A percentile compares a stretch with the other conserved stretches of the same genome.
These are phyloP conservation scores for Boletus sp. DNA, from an alignment of 1,284 basidiomycete species.

Conservation along the genomic window DNA sequence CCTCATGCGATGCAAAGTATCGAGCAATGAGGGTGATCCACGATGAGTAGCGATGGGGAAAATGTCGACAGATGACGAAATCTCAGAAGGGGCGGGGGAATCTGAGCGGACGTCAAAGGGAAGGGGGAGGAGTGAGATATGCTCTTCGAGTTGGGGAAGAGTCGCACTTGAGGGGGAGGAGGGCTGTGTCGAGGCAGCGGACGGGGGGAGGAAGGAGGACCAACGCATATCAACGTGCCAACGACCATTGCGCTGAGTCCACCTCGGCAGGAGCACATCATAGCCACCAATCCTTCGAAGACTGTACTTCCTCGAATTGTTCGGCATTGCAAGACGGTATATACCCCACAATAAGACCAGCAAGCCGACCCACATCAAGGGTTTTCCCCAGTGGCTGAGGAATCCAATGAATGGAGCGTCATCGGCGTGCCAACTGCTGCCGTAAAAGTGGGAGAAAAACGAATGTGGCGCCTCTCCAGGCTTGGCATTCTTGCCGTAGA, in stretches of 20 bases:
- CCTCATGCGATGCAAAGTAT: constrained; percentile 54
- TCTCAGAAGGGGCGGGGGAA: constrained; percentile 54
- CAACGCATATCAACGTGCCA: constrained; percentile 71
- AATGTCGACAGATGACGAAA: constrained; percentile 42
- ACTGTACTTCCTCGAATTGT: constrained; percentile 56
- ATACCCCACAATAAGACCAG: constrained; percentile 69
- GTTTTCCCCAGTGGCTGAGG: constrained; percentile 83
- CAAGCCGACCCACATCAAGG: constrained; percentile 79
- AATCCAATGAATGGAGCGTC: constrained; percentile 93
- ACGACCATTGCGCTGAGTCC: constrained; percentile 63
- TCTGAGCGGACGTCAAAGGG: constrained; percentile 57
- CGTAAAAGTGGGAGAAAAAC: constrained; percentile 96
- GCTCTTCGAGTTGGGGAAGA: constrained; percentile 48
- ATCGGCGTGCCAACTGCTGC: constrained; percentile 95
- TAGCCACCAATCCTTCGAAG: constrained; percentile 67
- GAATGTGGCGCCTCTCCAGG: constrained; percentile 82
- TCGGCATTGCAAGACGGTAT: constrained; percentile 57
- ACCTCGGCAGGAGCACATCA: constrained; percentile 71
- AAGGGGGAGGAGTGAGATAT: constrained; percentile 62
- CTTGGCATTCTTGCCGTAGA: constrained; percentile 97
- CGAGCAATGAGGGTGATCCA: constrained; percentile 43
- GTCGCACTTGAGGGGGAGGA: constrained; percentile 47
- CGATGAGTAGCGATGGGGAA: constrained; percentile 38
- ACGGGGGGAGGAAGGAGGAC: constrained; percentile 51
- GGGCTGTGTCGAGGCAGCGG: constrained; percentile 47